These are phyloP conservation scores for Bipolaris victoriae DNA, from an alignment of 2,329 filamentous ascomycete genomes.

Conservation along the genomic window DNA sequence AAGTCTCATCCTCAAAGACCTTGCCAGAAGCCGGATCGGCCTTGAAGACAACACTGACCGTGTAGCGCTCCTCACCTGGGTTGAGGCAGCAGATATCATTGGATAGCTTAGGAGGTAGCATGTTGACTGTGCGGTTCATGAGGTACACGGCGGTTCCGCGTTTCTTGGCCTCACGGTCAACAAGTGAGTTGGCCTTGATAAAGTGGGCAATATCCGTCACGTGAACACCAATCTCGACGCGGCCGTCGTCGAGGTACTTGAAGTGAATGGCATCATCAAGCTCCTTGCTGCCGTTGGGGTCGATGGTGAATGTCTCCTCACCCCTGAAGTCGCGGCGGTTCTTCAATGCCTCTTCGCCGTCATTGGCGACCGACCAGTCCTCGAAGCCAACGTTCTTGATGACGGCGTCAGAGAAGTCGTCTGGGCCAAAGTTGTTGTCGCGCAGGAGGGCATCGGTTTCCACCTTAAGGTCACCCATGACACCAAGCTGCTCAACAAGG, in stretches of 20 bases:
- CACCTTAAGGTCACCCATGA: constrained; percentile 96
- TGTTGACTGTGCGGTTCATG: constrained; percentile 84
- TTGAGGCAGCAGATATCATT: constrained; percentile 86
- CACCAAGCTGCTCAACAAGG: constrained; percentile 92
- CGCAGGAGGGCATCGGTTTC: constrained; percentile 96
- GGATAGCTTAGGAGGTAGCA: constrained; percentile 86
- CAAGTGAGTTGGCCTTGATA: constrained; percentile 92
- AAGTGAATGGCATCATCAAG: constrained; percentile 93
- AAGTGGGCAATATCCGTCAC: constrained; percentile 96
- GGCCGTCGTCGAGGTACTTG: constrained; percentile 80
- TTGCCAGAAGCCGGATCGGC: constrained; percentile 81
- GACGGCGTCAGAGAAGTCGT: constrained; percentile 97
- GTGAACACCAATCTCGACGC: constrained; percentile 93
- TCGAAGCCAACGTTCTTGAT: constrained; percentile 90
- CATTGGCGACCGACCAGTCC: constrained; percentile 85
- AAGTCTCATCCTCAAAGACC: constrained; percentile 83
- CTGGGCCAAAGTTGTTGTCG: constrained; percentile 98
- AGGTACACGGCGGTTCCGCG: constrained; percentile 94
- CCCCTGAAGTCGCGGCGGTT: constrained; percentile 87
- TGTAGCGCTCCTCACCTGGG: constrained; percentile 86
- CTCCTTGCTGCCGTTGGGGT: constrained; percentile 85
- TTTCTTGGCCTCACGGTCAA: constrained; percentile 97
- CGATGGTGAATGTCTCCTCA: constrained; percentile 89
- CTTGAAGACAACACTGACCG: constrained; percentile 91
- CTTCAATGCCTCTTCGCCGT: constrained; percentile 75